Evolutionary conservation across 768 basidiomycete genomes (phyloP), one percentile per base, ranked within the genome.

Genomic region (Floccularia luteovirens): DNA sequence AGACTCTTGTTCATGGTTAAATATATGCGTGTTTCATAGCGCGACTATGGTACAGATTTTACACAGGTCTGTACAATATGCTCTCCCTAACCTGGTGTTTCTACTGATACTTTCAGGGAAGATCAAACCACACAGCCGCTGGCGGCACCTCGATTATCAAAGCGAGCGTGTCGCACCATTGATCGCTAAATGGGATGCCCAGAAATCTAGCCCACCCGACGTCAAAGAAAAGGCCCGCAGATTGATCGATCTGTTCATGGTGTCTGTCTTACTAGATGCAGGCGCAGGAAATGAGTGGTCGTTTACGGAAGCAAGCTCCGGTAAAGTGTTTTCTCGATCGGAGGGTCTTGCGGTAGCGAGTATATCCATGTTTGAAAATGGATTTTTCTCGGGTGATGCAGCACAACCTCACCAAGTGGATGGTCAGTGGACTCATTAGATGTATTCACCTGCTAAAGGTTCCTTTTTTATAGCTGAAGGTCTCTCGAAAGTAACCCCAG

Each of bases 231-330:
- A 74, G 31, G 73, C 79, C 38, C 77, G 79, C 43, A 74, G 90
- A 1, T 68, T 90, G 24, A 70, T 98, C 55, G 94, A 98, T 61
- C 75, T 96, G 28, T 93, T 92, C 64, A 64, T 83, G 17, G 85
- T 90, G 22, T 91, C 90, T 8, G 94, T 98, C 5, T 71, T 98
- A 11, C 77, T 99, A 24, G 94, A 98, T 51, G 94, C 93, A 0
- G 93, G 93, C 1, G 94, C 93, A 0, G 94, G 93, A 0, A 82
- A 75, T 41, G 52, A 62, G 1, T 98, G 93, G 93, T 60, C 59
- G 8, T 98, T 84, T 59, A 67, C 62, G 5, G 91, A 93, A 42
- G 57, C 69, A 4, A 62, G 55, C 0, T 72, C 75, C 0, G 75
- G 73, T 0, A 52, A 66, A 41, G 64, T 58, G 0, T 90, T 79